These are phyloP conservation scores for Lentinula novae-zelandiae DNA, from an alignment of 1,284 basidiomycete genomes.

Conservation along the genomic window DNA sequence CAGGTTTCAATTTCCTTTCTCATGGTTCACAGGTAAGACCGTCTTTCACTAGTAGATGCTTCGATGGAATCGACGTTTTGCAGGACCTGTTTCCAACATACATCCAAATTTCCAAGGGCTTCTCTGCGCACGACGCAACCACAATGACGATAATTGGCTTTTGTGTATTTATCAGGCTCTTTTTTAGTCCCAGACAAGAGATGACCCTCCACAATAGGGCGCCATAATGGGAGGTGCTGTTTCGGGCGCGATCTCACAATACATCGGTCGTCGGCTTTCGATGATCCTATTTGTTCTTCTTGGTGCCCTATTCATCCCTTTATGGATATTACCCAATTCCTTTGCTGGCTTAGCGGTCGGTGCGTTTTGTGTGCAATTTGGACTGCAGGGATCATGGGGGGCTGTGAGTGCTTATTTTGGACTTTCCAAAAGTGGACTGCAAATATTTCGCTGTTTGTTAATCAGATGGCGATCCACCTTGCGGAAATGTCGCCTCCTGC, in stretches of 20 bases:
- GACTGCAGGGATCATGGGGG: constrained; percentile 83
- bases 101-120: constrained; percentile 58
- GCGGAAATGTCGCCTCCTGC: constrained; percentile 89
- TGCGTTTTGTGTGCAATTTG: constrained; percentile 84
- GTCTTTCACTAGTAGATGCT: constrained; percentile 61
- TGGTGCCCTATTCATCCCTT: constrained; percentile 70
- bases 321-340: constrained; percentile 76
- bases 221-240: constrained; percentile 59
- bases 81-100: constrained; percentile 81
- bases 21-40: constrained; percentile 69
- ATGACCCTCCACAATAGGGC: constrained; percentile 9
- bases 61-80: neutral
- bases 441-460: neutral
- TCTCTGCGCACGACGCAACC: constrained; percentile 60
- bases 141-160: constrained; percentile 91
- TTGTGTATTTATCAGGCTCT: constrained; percentile 35
- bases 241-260: constrained; percentile 80
- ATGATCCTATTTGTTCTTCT: constrained; percentile 66
- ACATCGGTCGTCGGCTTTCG: constrained; percentile 84
- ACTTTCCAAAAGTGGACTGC: neutral
- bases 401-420: constrained; percentile 29
- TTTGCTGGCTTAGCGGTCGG: constrained; percentile 71
- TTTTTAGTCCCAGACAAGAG: too few relatives aligned
- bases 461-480: constrained; percentile 73
- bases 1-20: constrained; percentile 90